These are phyloP conservation scores for Termitomyces sp. DNA, from an alignment of 768 basidiomycete species.

Conservation along the genomic window DNA sequence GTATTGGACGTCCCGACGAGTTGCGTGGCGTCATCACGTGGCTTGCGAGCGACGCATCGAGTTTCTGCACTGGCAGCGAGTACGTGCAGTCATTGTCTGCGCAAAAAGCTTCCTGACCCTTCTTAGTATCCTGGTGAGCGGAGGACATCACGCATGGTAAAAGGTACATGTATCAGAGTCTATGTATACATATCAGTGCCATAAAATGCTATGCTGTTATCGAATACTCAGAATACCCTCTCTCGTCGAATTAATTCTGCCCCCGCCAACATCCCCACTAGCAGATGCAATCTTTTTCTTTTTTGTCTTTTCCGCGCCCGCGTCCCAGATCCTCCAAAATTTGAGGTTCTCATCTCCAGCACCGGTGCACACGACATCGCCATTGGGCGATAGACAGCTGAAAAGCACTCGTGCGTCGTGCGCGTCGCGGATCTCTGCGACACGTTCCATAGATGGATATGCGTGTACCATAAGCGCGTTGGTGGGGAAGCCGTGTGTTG, in stretches of 20 bases:
- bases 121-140: conserved; percentile 51
- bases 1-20: conserved; percentile 70
- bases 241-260: conserved; percentile 40
- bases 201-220: not conserved
- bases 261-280: conserved; percentile 29
- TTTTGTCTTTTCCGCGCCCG: conserved; percentile 39
- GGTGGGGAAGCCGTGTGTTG: conserved; percentile 93
- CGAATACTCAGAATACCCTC: conserved; percentile 46
- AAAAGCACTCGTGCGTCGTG: conserved; percentile 91
- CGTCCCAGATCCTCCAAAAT: conserved; percentile 89
- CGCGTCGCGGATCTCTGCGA: conserved; percentile 84
- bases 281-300: conserved; percentile 41
- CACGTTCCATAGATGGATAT: conserved; percentile 80
- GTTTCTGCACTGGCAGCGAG: conserved; percentile 82
- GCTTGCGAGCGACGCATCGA: conserved; percentile 73
- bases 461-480: conserved; percentile 77
- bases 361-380: conserved; percentile 88
- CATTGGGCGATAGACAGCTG: conserved; percentile 80
- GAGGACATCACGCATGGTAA: conserved; percentile 63
- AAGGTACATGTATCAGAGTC: not conserved
- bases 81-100: conserved; percentile 29
- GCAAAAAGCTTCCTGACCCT: not conserved
- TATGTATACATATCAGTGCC: not conserved
- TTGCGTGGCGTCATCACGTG: conserved; percentile 65
- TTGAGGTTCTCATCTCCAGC: conserved; percentile 96